Percentiles rank a stretch among this genome's conserved stretches.
These are phyloP conservation scores for Pulveroboletus sp. DNA, from an alignment of 768 basidiomycete genomes.

Conservation along the genomic window DNA sequence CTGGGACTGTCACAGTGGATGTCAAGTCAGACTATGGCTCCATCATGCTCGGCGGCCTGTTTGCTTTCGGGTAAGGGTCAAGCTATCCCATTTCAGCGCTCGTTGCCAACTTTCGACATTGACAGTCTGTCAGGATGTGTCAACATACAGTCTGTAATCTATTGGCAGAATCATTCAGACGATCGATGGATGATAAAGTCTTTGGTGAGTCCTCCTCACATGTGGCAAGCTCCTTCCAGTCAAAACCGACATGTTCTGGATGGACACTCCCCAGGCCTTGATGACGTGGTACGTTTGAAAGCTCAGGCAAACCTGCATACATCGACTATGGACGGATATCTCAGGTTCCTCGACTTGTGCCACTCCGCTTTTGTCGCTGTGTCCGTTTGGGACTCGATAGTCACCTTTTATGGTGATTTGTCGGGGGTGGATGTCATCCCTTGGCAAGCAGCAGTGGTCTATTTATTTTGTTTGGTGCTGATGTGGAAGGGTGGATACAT, in stretches of 20 bases:
- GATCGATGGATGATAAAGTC: slow-evolving; percentile 17
- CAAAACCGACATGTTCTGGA: background rate
- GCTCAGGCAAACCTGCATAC: background rate
- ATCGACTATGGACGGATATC: background rate
- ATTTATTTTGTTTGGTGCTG: background rate
- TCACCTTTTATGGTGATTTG: slow-evolving; percentile 17
- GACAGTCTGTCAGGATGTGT: slow-evolving; percentile 27
- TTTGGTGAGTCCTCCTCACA: slow-evolving; percentile 9
- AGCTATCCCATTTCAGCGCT: background rate
- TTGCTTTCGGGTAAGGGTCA: slow-evolving; percentile 17
- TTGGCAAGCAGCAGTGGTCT: slow-evolving; percentile 13
- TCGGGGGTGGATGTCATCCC: slow-evolving; percentile 10
- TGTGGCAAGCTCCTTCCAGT: background rate
- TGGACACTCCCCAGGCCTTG: slow-evolving; percentile 10
- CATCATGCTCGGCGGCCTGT: slow-evolving; percentile 19
- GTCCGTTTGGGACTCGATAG: slow-evolving; percentile 23
- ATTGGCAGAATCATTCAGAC: slow-evolving; percentile 15
- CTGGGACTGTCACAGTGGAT: background rate
- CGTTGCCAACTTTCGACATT: background rate
- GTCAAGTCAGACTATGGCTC: slow-evolving; percentile 14
- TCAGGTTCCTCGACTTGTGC: slow-evolving; percentile 23
- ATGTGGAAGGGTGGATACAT: background rate
- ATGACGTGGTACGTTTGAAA: slow-evolving; percentile 14
- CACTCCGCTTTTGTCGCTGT: slow-evolving; percentile 21
- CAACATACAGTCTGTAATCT: slow-evolving; percentile 23